Percentiles rank a stretch among this genome's conserved stretches.
Evolutionary conservation across 768 basidiomycete species (phyloP).

Genomic region (Crepidotus variabilis): DNA sequence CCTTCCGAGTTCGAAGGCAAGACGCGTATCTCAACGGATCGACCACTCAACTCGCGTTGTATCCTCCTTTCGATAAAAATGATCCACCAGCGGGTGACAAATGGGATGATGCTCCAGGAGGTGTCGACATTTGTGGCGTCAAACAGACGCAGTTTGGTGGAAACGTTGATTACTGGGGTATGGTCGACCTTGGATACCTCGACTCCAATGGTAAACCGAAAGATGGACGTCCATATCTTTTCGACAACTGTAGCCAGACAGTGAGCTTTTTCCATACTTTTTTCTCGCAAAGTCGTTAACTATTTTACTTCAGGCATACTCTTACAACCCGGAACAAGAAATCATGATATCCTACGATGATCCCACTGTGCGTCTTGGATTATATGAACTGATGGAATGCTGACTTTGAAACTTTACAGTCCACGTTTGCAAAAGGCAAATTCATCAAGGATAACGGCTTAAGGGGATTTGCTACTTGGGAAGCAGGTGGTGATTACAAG

Average conservation of each 20-base stretch:
- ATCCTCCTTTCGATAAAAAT: conserved; percentile 49
- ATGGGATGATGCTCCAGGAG: conserved; percentile 50
- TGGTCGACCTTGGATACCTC: conserved; percentile 56
- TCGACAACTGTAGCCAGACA: conserved; percentile 69
- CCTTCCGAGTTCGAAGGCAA: conserved; percentile 50
- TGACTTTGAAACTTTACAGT: conserved; percentile 18
- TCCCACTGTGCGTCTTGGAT: conserved; percentile 25
- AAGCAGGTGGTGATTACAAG: conserved; percentile 62
- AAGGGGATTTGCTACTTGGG: conserved; percentile 69
- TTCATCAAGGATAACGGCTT: conserved; percentile 52
- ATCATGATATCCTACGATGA: conserved; percentile 51
- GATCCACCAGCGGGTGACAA: conserved; percentile 54
- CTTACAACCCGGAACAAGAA: conserved; percentile 36
- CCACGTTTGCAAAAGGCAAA: conserved; percentile 48
- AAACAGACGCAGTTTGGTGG: conserved; percentile 43
- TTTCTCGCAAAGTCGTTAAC: not conserved
- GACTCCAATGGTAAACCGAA: conserved; percentile 43
- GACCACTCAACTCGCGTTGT: conserved; percentile 35
- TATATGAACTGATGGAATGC: not conserved
- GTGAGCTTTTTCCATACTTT: conserved; percentile 33
- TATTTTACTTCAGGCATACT: conserved; percentile 33
- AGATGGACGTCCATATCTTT: conserved; percentile 46
- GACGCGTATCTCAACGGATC: conserved; percentile 42
- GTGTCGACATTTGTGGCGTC: conserved; percentile 56
- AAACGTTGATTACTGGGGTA: conserved; percentile 59